A percentile compares a stretch with the other conserved stretches of the same genome.
These are phyloP conservation scores for Clitopilus hobsonii DNA, from an alignment of 768 basidiomycete genomes.

Conservation along the genomic window DNA sequence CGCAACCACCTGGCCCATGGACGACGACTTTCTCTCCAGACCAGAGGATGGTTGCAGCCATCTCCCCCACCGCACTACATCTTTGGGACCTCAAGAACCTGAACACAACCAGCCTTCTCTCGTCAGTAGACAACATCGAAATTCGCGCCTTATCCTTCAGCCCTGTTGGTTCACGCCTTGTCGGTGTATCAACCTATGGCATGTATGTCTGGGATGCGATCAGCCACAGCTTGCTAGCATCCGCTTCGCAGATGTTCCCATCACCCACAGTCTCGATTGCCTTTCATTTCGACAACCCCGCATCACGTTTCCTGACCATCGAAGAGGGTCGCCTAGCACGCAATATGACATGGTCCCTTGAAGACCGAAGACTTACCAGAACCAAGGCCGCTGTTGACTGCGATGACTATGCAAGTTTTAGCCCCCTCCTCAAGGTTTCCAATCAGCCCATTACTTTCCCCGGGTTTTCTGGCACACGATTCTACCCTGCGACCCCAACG, in stretches of 20 bases:
- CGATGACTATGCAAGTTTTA: no score
- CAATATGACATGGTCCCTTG: neutral
- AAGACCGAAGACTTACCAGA: neutral
- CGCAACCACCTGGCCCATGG: neutral
- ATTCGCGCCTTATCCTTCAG: neutral
- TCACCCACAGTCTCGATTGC: neutral
- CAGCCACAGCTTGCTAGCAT: neutral
- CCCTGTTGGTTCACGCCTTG: neutral
- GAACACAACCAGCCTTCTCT: neutral
- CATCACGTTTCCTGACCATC: neutral
- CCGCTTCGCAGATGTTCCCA: neutral
- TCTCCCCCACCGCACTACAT: neutral
- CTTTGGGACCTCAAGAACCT: neutral
- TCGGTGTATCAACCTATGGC: neutral
- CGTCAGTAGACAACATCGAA: neutral
- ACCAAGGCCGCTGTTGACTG: no score
- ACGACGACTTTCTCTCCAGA: neutral
- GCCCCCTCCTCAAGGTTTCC: neutral
- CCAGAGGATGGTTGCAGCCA: neutral
- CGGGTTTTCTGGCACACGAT: neutral
- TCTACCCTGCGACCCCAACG: neutral
- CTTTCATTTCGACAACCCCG: neutral
- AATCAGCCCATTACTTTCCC: neutral
- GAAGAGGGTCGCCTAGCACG: neutral
- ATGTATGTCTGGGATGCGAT: neutral